Evolutionary conservation across 257 asterid genomes (phyloP).

Genomic region (Leonotis leonurus): DNA sequence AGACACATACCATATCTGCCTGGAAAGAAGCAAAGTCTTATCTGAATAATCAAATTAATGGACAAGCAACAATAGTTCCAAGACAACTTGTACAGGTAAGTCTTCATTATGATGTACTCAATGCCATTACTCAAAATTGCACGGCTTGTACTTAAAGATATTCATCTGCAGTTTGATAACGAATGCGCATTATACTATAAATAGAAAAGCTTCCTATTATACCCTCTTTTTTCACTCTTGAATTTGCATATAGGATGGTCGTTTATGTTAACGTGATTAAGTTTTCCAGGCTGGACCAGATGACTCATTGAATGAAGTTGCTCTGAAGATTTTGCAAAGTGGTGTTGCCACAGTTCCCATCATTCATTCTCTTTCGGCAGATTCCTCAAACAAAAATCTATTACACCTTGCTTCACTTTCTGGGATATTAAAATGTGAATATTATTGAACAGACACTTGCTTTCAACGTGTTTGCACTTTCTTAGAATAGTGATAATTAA

Average conservation of each 20-base stretch:
- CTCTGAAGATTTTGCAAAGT: constrained; percentile 69
- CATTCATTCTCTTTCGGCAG: constrained; percentile 61
- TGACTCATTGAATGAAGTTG: constrained; percentile 68
- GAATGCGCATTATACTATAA: neutral
- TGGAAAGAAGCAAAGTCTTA: constrained; percentile 69
- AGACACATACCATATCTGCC: constrained; percentile 70
- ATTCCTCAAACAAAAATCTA: constrained; percentile 67
- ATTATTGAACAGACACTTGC: neutral
- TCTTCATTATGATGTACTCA: constrained; percentile 4
- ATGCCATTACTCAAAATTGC: too few species aligned
- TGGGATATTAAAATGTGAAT: constrained; percentile 71
- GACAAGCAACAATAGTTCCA: constrained; percentile 32
- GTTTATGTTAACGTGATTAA: constrained; percentile 18
- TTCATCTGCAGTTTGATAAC: neutral
- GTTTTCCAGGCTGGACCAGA: constrained; percentile 79
- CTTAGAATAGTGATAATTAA: neutral
- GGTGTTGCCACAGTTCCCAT: constrained; percentile 85
- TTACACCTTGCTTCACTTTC: constrained; percentile 91
- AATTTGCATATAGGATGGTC: constrained; percentile 7
- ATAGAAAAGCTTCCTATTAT: neutral
- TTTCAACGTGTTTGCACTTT: neutral
- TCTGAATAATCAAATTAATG: constrained; percentile 44
- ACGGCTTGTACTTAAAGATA: neutral
- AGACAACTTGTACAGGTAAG: constrained; percentile 77
- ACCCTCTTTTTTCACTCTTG: neutral